These are phyloP conservation scores for Sclerotinia sclerotiorum DNA, from an alignment of 2,329 filamentous ascomycete genomes.

Conservation along the genomic window DNA sequence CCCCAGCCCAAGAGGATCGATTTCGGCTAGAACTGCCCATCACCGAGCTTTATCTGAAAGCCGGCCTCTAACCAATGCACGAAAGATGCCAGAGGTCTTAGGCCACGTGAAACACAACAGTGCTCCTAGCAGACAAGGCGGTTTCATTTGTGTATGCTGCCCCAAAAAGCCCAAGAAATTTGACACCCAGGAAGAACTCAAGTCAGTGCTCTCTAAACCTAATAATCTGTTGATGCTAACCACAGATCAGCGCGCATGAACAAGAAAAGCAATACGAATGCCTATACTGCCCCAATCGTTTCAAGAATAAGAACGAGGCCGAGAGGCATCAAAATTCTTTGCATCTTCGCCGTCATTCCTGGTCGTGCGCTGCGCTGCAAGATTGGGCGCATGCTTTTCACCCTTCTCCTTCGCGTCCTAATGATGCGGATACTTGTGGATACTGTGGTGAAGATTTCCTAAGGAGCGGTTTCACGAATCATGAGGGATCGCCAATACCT, in stretches of 20 bases:
- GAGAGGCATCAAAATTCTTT: slow-evolving; percentile 95
- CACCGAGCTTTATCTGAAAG: slow-evolving; percentile 43
- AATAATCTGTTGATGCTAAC: slow-evolving; percentile 34
- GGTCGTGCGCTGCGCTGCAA: slow-evolving; percentile 89
- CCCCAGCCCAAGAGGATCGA: slow-evolving; percentile 42
- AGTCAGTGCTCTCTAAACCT: slow-evolving; percentile 55
- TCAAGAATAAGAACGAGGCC: slow-evolving; percentile 99
- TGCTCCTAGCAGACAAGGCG: slow-evolving; percentile 53
- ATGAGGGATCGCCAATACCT: slow-evolving; percentile 46
- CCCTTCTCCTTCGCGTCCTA: slow-evolving; percentile 66
- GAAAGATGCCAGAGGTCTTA: slow-evolving; percentile 49
- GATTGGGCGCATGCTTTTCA: slow-evolving; percentile 83
- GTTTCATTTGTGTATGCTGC: slow-evolving; percentile 87
- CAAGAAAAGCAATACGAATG: slow-evolving; percentile 97
- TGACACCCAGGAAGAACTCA: slow-evolving; percentile 77
- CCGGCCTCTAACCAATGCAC: slow-evolving; percentile 42
- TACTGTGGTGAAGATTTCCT: slow-evolving; percentile 92
- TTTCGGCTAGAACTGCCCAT: slow-evolving; percentile 39
- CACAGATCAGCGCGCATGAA: slow-evolving; percentile 68
- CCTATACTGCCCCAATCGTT: slow-evolving; percentile 87
- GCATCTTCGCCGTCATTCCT: slow-evolving; percentile 88
- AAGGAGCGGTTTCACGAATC: slow-evolving; percentile 37
- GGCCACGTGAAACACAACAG: slow-evolving; percentile 46
- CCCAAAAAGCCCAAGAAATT: slow-evolving; percentile 98
- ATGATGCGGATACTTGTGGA: slow-evolving; percentile 78